Base-by-base conservation (phyloP, 805 yeast species). In the Jamesozyma lodderae region DNA sequence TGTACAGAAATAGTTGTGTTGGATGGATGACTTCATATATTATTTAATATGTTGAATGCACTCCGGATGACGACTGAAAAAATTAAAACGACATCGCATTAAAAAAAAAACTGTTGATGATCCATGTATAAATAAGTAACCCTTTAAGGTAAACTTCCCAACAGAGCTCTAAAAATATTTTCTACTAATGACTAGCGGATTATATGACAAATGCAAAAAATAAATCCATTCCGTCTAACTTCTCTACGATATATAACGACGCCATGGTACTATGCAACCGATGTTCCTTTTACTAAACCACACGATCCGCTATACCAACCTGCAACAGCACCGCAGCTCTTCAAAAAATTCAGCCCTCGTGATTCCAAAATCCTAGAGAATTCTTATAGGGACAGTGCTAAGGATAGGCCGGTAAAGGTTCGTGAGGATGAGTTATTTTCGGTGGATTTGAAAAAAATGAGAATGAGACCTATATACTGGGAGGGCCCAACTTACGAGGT, bases 401-500 rank as follows among this genome's bases (percentile, higher is more conserved):
- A n/a, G 31, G 22, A 20, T 29, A 34, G 29, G 7, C 17, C 14
- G 2, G 41, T 81, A 3, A 71, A 72, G 1, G 96, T 90, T 1
- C 79, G 79, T 52, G 95, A 85, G 50, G 97, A 88, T 53, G 72
- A 74, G 18, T 63, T 90, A 19, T 83, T 82, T 50, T 75, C 77
- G 49, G 95, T 86, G 4, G 76, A 85, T 50, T 43, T 90, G 16
- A 44, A 53, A 0, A 58, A 62, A 6, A 68, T 77, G 59, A 69
- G 68, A 35, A 57, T 88, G 49, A 46, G 61, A 3, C 94, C 97
- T 0, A 71, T 79, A 0, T 90, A 78, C 55, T 90, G 96, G 96
- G 77, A 75, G 6, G 96, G 96, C 1, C 92, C 96, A 0, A 62
- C 66, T 0, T 90, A 78, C 53, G 87, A 83, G 42, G 81, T 90